Conservation (phyloP, 2,329 filamentous ascomycete species). For the Aspergillus flavus region DNA sequence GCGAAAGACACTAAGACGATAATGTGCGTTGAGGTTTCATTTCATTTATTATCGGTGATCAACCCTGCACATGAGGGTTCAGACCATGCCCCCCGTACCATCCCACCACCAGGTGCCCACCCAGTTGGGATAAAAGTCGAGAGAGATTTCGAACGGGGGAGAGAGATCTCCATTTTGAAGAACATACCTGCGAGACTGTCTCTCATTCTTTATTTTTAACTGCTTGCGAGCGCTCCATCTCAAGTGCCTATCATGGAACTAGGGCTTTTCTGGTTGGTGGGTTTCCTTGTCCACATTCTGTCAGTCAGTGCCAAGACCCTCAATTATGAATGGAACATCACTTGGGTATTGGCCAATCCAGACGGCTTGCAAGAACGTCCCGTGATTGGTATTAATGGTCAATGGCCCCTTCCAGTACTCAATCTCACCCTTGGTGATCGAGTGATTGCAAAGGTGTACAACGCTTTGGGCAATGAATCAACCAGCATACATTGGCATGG, state of each 20-base stretch:
- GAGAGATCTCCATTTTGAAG: not conserved
- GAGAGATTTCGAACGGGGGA: not conserved
- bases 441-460: constrained; percentile 69
- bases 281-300: constrained; percentile 1
- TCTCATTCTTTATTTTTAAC: not conserved
- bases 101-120: not conserved
- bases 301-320: not conserved
- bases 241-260: not conserved
- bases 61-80: not conserved
- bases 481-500: constrained; percentile 77
- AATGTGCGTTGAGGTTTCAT: not conserved
- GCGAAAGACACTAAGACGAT: not conserved
- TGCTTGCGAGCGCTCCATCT: not conserved
- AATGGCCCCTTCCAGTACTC: constrained; percentile 74
- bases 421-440: constrained; percentile 74
- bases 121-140: not conserved
- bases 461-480: constrained; percentile 64
- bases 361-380: constrained; percentile 55
- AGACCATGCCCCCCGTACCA: not conserved
- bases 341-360: constrained; percentile 43
- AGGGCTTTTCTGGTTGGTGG: not conserved
- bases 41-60: not conserved
- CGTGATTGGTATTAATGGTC: constrained; percentile 71
- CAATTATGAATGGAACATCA: constrained; percentile 5
- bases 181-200: not conserved